Base-by-base conservation (phyloP, 2,329 filamentous ascomycete species). In the Fusarium pseudograminearum region DNA sequence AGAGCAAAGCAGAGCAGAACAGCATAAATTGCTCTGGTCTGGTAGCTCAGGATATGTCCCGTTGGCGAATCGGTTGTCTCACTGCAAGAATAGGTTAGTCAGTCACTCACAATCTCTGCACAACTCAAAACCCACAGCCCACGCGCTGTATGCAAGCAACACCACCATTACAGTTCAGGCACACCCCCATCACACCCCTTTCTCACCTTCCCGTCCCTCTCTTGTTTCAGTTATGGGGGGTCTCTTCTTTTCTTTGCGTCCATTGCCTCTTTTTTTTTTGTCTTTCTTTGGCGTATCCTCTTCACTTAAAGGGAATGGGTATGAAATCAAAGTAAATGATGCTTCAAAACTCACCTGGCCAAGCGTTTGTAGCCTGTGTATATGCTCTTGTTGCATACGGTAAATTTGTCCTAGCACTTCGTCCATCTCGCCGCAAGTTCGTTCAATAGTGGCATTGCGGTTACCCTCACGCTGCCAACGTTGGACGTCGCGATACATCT, bases 391-490 rank as follows among this genome's bases (percentile, higher is more conserved):
- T 48, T 74, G 74, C 77, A 90, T 82, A 51, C 80, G 80, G 44
- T 79, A 62, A 71, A 90, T 85, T 79, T 94, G 91, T 63, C 79
- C 81, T 68, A 84, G 76, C 68, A 97, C 86, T 59, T 90, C 86
- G 46, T 81, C 78, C 78, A 95, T 93, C 73, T 94, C 92, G 56
- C 82, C 81, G 70, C 90, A 85, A 63, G 94, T 88, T 70, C 88
- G 87, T 78, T 90, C 88, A 77, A 97, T 91, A 56, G 92, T 90
- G 53, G 91, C 91, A 67, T 84, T 85, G 55, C 91, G 89, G 79
- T 92, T 91, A 65, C 91, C 91, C 80, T 96, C 93, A 48, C 84
- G 85, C 75, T 86, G 84, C 94, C 94, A 97, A 65, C 94, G 90
- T 71, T 85, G 82, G 76, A 97, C 87, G 76, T 94, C 91, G 60